Base-by-base conservation (phyloP, 345 rosid species). In the Citrus inodora region DNA sequence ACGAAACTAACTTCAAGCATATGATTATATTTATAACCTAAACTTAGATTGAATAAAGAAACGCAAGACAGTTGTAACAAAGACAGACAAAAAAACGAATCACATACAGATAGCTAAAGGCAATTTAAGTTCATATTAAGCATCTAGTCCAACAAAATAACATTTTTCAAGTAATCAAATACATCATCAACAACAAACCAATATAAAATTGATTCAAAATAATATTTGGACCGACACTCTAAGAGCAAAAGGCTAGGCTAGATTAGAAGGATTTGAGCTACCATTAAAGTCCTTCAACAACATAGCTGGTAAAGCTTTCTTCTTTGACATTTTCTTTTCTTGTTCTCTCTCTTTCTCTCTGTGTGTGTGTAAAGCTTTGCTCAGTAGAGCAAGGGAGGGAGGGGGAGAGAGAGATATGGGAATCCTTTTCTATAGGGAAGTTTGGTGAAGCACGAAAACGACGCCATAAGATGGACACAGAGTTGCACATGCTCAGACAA, bases 271-370 rank as follows among this genome's bases (percentile, higher is more conserved):
- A 33, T 80, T 80, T n/a, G 81, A 73, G 22, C 81, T 81, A 76
- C 81, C 86, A 33, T 83, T 83, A 64, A 83, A 83, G 76, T 80
- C 83, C 76, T 79, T 83, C 70, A 83, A 58, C 48, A 79, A 76
- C 83, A 83, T 80, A 17, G 82, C 72, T 21, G 82, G 59, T 32
- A 60, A 56, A 17, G 73, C 61, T 77, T 83, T 83, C 81, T 80
- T 80, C 83, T 83, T 80, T 53, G 79, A 80, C 81, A 77, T 77
- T 75, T 28, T 71, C 30, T 67, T 66, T 53, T 53, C 22, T 17
- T 53, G 58, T 17, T 53, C 7, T 69, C 28, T 19, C 33, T 3
- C 33, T 30, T 38, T 53, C 64, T 64, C 13, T 51, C 1, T 35
- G 7, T 6, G 7, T 35, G 25, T 53, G 37, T 6, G 48, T 30